phyloP scores from a whole-genome alignment of 140 eudicot species.

The Anethum foeniculum region DNA sequence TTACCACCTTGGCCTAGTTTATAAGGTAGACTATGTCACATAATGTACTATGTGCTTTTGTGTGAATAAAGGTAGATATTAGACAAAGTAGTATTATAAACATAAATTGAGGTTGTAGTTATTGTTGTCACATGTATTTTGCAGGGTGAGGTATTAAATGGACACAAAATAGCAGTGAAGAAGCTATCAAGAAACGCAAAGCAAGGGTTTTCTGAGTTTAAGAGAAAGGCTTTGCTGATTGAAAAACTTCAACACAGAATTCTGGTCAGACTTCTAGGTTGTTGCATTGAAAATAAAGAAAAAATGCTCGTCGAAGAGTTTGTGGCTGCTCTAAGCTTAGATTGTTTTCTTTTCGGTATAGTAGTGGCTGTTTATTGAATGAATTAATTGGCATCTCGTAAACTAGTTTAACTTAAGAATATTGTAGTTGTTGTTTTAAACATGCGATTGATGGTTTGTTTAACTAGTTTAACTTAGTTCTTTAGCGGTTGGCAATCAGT shows the following conservation, averaged over 20 bases:
- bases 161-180: slow-evolving; percentile 17
- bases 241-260: slow-evolving; percentile 19
- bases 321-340: slow-evolving; percentile 16
- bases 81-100: neutral
- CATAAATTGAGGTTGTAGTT: neutral
- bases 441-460: no score
- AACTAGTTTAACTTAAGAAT: no score
- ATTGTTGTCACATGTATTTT: neutral
- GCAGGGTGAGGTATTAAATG: slow-evolving; percentile 12
- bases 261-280: slow-evolving; percentile 16
- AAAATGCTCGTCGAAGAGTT: slow-evolving; percentile 15
- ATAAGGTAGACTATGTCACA: slow-evolving; percentile 8
- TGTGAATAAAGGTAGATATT: neutral
- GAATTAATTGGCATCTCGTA: neutral
- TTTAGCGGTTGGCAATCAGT: no score
- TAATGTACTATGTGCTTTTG: neutral
- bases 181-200: slow-evolving; percentile 5
- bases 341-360: slow-evolving; percentile 10
- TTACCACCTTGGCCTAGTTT: slow-evolving; percentile 20
- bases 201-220: slow-evolving; percentile 13
- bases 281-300: slow-evolving; percentile 13
- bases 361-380: neutral
- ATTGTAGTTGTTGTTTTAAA: no score
- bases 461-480: no score
- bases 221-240: slow-evolving; percentile 9